These are phyloP conservation scores for Botrytis elliptica DNA, from an alignment of 2,329 filamentous ascomycete species.

Conservation along the genomic window DNA sequence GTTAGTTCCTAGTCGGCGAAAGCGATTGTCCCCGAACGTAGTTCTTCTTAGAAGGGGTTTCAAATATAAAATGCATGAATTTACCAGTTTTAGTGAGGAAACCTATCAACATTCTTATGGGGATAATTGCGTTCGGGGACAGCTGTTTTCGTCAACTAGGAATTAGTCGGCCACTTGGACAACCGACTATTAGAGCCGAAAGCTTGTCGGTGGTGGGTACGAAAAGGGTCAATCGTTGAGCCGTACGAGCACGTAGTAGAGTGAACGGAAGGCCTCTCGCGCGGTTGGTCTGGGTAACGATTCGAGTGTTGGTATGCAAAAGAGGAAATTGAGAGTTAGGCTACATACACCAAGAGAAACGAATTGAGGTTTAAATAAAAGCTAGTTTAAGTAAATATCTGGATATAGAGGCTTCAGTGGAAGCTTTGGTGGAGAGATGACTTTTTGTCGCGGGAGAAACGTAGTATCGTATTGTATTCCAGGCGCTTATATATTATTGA, in stretches of 20 bases:
- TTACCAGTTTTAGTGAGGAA: fast-evolving
- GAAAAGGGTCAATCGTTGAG: background rate
- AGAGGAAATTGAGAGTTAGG: background rate
- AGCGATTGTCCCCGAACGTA: too few relatives aligned
- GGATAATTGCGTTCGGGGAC: too few relatives aligned
- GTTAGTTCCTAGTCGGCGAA: too few relatives aligned
- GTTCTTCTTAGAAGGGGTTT: too few relatives aligned
- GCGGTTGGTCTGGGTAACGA: background rate
- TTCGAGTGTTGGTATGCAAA: background rate
- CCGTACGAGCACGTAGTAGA: background rate
- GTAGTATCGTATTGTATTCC: background rate
- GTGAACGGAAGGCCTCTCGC: background rate
- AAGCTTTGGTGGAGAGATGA: background rate
- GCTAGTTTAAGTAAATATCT: background rate
- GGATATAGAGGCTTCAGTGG: too few relatives aligned
- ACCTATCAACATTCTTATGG: too few relatives aligned
- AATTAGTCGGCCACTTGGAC: too few relatives aligned
- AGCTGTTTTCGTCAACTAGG: too few relatives aligned
- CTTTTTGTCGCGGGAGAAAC: background rate
- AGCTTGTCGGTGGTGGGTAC: background rate
- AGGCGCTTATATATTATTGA: background rate
- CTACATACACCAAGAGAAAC: background rate
- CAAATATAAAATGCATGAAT: too few relatives aligned
- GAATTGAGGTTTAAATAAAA: background rate
- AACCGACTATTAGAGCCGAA: background rate